phyloP scores from a whole-genome alignment of 768 basidiomycete genomes.

The Hemileccinum rubropunctum region DNA sequence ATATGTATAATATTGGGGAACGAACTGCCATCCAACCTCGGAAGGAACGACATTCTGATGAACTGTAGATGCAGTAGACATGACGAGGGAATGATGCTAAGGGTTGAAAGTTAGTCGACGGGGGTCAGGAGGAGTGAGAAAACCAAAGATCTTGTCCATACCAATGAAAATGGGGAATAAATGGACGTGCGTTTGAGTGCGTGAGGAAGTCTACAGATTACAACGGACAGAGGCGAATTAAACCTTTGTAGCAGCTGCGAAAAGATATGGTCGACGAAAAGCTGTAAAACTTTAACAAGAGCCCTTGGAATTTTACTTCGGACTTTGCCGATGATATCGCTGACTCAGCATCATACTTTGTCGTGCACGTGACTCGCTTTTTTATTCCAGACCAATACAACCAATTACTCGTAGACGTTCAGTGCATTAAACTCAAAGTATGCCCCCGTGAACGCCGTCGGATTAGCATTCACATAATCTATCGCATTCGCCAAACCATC shows the following conservation, averaged over 20 bases:
- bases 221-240: constrained; percentile 31
- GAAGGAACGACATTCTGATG: constrained; percentile 77
- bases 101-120: neutral
- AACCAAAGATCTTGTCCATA: constrained; percentile 3
- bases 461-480: too few species aligned
- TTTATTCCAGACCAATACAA: too few species aligned
- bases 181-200: constrained; percentile 32
- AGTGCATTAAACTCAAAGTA: constrained; percentile 1
- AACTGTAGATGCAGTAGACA: constrained; percentile 43
- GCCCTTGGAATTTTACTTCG: constrained; percentile 28
- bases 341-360: constrained; percentile 26
- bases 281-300: constrained; percentile 16
- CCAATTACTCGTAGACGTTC: constrained; percentile 1
- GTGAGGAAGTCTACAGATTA: constrained; percentile 39
- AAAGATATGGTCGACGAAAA: constrained; percentile 22
- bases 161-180: constrained; percentile 33
- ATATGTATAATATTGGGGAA: constrained; percentile 98
- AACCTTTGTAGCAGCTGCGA: constrained; percentile 25
- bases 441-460: too few species aligned
- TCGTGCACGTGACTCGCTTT: neutral
- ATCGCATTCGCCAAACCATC: too few species aligned
- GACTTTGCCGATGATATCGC: constrained; percentile 25
- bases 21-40: constrained; percentile 99
- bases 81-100: constrained; percentile 33
- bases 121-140: constrained; percentile 4